Base-by-base conservation (phyloP, 2,329 filamentous ascomycete species). In the Fusarium buharicum region DNA sequence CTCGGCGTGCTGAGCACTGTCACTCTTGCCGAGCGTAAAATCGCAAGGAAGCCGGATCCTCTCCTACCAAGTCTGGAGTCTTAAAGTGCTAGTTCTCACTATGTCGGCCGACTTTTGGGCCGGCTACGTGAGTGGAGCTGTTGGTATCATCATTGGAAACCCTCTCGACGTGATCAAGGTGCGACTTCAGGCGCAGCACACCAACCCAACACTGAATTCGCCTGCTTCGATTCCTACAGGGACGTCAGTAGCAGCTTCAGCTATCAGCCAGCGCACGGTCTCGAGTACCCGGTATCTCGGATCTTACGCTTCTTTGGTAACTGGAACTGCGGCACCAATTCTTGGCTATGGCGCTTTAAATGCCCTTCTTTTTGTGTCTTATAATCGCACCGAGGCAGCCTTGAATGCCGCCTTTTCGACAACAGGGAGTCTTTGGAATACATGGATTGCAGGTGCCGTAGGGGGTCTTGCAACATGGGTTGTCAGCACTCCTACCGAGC, bases 81-180 rank as follows among this genome's bases (percentile, higher is more conserved):
- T 22, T 61, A 36, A 20, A 56, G 40, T 22, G 4, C 38, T 31
- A 55, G 45, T 13, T 7, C 17, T 20, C 50, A 50, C n/a, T 39
- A 94, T 95, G 91, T 91, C 91, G 46, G 86, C 92, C 67, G 93
- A 97, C 74, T 97, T 97, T 76, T 96, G 91, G 91, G 91, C 93
- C 55, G 93, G 93, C 71, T 97, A 97, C 76, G 78, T 95, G 59
- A 94, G 90, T 72, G 94, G 94, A 49, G 92, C 90, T 54, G 82
- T 89, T 44, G 91, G 92, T 40, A 97, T 97, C 69, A 79, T 96
- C 43, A 90, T 97, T 59, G 93, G 94, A 62, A 97, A 97, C 70
- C 92, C 93, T 4, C 81, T 97, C 5, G 90, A 93, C 73, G 77
- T 93, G 17, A 76, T 80, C 70, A 81, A 83, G 66, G 70, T 79